phyloP scores from a whole-genome alignment of 202 grass and related monocot genomes.

The Schoenoplectus triqueter region DNA sequence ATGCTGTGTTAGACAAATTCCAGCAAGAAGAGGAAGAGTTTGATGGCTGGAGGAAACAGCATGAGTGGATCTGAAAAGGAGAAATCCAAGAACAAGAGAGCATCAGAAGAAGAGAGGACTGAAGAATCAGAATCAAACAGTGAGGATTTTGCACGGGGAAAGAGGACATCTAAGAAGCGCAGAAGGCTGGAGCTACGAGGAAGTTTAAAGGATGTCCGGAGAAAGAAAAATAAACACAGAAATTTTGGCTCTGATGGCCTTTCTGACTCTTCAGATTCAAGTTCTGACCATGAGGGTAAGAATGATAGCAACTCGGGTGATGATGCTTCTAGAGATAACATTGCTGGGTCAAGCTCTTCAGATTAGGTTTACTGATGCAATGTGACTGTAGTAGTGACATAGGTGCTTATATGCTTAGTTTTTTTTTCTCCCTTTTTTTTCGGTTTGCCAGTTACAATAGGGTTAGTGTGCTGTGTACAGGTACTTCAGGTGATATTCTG shows the following conservation, averaged over 20 bases:
- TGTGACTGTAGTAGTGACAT: constrained; percentile 31
- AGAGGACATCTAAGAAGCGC: constrained; percentile 65
- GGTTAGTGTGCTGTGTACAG: constrained; percentile 34
- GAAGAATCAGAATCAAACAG: constrained; percentile 60
- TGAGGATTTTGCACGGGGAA: constrained; percentile 63
- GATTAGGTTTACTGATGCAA: constrained; percentile 36
- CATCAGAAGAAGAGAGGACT: constrained; percentile 49
- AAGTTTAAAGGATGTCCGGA: constrained; percentile 56
- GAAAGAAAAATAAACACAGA: constrained; percentile 48
- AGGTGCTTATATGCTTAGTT: neutral
- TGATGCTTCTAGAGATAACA: constrained; percentile 47
- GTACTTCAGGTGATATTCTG: too few relatives aligned
- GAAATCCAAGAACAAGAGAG: constrained; percentile 43
- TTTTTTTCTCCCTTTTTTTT: neutral
- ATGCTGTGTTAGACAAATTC: constrained; percentile 67
- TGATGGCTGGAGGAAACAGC: constrained; percentile 39
- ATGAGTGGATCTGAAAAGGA: constrained; percentile 47
- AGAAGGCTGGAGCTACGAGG: constrained; percentile 64
- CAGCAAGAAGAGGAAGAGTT: constrained; percentile 63
- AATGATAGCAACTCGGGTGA: constrained; percentile 40
- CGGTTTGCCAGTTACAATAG: neutral
- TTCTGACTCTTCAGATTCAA: constrained; percentile 67
- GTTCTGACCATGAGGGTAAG: constrained; percentile 50
- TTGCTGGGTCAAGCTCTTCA: constrained; percentile 62
- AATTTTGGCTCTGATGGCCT: constrained; percentile 56